These are phyloP conservation scores for Scutellaria galericulata DNA, from an alignment of 257 asterid genomes.

Conservation along the genomic window DNA sequence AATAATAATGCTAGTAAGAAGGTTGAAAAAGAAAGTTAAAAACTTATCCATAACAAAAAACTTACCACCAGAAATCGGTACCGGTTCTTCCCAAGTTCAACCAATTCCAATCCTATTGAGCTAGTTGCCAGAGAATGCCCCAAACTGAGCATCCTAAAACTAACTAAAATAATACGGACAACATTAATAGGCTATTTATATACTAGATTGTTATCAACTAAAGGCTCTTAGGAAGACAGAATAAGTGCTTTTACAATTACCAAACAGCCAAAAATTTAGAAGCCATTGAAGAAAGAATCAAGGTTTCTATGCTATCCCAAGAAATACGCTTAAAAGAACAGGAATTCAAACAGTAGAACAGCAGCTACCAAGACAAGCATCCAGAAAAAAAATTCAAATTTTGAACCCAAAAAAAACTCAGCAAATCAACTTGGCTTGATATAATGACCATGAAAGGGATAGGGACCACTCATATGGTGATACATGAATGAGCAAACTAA, in stretches of 20 bases:
- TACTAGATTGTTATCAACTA: neutral
- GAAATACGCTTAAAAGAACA: no score
- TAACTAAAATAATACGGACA: neutral
- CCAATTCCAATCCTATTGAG: conserved; percentile 37
- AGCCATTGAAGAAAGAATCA: no score
- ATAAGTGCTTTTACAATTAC: neutral
- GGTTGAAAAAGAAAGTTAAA: neutral
- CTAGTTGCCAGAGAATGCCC: conserved; percentile 52
- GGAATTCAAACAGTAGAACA: no score
- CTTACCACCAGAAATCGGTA: conserved; percentile 49
- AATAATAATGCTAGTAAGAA: neutral
- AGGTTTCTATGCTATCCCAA: no score
- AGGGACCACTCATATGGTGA: no score
- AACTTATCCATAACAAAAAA: neutral
- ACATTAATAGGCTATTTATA: neutral
- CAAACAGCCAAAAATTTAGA: no score
- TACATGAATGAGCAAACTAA: no score
- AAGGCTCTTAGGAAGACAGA: neutral
- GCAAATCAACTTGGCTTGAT: no score
- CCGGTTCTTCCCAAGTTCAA: conserved; percentile 36
- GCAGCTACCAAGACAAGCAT: no score
- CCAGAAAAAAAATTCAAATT: no score
- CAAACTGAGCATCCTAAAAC: conserved; percentile 64
- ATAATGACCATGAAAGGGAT: no score
- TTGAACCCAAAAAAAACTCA: no score